Evolutionary conservation across 2,329 filamentous ascomycete genomes (phyloP).

Genomic region (Trichoderma atroviride): DNA sequence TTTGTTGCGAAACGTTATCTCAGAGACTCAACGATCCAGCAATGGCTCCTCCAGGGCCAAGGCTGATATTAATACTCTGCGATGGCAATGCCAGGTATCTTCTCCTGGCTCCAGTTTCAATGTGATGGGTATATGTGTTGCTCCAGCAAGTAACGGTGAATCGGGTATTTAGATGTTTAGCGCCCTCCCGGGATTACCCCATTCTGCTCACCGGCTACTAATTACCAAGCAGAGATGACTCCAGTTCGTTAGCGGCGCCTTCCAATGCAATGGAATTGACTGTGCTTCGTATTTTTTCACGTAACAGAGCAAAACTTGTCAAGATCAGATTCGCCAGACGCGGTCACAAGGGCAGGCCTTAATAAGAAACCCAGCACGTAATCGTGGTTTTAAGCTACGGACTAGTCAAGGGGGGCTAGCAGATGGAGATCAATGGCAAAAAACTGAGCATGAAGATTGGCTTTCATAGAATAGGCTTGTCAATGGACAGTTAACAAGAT

Average conservation of each 20-base stretch:
- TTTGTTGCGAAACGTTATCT: neutral
- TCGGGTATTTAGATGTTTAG: conserved; percentile 1
- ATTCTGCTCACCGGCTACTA: conserved; percentile 5
- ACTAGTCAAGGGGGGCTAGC: neutral
- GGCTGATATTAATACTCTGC: neutral
- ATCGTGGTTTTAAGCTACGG: neutral
- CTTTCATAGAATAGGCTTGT: neutral
- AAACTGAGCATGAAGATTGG: neutral
- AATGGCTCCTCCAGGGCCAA: neutral
- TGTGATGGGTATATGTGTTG: neutral
- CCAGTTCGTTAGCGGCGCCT: neutral
- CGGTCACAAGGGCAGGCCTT: conserved; percentile 16
- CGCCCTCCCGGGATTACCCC: neutral
- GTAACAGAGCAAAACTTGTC: conserved; percentile 6
- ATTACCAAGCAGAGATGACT: conserved; percentile 14
- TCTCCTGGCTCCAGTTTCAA: neutral
- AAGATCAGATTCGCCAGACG: conserved; percentile 3
- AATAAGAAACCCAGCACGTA: neutral
- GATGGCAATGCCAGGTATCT: neutral
- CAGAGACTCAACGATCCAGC: neutral
- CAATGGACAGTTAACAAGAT: neutral
- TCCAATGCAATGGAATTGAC: neutral
- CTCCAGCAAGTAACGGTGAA: conserved; percentile 3
- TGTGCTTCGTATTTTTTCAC: neutral
- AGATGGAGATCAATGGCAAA: neutral